Base-by-base conservation (phyloP, 768 basidiomycete species). In the Amanita inopinata region DNA sequence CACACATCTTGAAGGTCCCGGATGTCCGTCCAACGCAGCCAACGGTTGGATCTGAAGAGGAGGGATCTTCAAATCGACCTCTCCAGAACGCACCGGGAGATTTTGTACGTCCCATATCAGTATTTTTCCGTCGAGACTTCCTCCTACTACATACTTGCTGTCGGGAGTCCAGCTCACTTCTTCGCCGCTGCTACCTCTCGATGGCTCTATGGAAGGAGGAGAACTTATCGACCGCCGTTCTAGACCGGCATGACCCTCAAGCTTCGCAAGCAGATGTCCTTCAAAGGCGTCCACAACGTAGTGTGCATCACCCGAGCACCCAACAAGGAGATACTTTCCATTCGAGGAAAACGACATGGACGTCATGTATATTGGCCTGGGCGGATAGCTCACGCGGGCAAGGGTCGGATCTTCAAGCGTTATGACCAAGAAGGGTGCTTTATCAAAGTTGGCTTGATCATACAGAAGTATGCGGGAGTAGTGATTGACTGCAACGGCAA, bases 141-240 rank as follows among this genome's bases (percentile, higher is more conserved):
- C 96, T 15, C 86, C 74, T 4, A 96, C 60, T 32, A 98, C 71
- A 53, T 74, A 99, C 59, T 87, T 87, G 60, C 90, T 91, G 59
- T 99, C 94, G 0, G 90, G 87, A 2, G 88, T 92, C 89, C 90
- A 98, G 8, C 75, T 74, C 3, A 93, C 83, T 64, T 98, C 96
- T 57, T 97, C 91, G 9, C 93, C 89, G 46, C 90, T 93, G 43
- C 74, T 78, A 1, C 91, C 92, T 50, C 82, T 80, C 11, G 68
- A 56, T 40, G 88, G 78, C 58, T 81, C 72, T 51, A 88, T 80
- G 41, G 63, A 73, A 12, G 66, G 71, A 12, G 70, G 65, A 4
- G 66, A 58, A 33, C 55, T 63, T 47, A 66, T 53, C 38, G 64
- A 78, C 33, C 83, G 74, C 17, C 84, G 71, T 60, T 93, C 93